Evolutionary conservation across 169 alveolate genomes (phyloP).

Genomic region (Plasmodium ovale): DNA sequence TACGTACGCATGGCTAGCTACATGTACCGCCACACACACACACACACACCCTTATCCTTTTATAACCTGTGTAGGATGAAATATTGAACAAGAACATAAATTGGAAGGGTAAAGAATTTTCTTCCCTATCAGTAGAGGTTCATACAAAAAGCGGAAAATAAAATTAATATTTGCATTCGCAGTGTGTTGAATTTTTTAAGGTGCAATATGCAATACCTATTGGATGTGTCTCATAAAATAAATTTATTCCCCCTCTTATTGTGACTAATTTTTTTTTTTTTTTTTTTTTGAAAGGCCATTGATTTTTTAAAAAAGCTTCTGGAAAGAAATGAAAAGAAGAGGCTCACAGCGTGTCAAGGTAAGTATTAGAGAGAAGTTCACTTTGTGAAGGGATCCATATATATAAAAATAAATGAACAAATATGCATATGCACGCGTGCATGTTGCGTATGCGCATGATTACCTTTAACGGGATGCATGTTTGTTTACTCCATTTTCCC

Average conservation of each 20-base stretch:
- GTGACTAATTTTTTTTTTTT: too few relatives aligned
- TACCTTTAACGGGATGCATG: neutral
- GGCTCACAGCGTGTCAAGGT: constrained; percentile 67
- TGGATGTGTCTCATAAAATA: too few relatives aligned
- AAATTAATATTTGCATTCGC: neutral
- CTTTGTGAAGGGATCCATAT: neutral
- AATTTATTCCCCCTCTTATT: too few relatives aligned
- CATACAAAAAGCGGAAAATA: neutral
- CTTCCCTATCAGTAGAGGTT: constrained; percentile 63
- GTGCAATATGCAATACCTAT: too few relatives aligned
- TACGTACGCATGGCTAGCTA: neutral
- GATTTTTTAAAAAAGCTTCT: constrained; percentile 68
- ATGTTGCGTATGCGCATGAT: neutral
- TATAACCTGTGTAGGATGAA: constrained; percentile 17
- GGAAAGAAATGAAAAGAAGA: constrained; percentile 66
- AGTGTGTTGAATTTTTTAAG: neutral
- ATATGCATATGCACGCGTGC: neutral
- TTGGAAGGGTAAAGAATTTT: constrained; percentile 60
- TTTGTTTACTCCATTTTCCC: neutral
- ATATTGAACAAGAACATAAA: constrained; percentile 54
- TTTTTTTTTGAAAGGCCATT: constrained; percentile 24
- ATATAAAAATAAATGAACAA: neutral
- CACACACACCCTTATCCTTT: neutral
- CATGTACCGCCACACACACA: neutral
- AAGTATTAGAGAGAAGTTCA: neutral